Base-by-base conservation (phyloP, 176 grass and related monocot species). In the Elaeis guineensis region DNA sequence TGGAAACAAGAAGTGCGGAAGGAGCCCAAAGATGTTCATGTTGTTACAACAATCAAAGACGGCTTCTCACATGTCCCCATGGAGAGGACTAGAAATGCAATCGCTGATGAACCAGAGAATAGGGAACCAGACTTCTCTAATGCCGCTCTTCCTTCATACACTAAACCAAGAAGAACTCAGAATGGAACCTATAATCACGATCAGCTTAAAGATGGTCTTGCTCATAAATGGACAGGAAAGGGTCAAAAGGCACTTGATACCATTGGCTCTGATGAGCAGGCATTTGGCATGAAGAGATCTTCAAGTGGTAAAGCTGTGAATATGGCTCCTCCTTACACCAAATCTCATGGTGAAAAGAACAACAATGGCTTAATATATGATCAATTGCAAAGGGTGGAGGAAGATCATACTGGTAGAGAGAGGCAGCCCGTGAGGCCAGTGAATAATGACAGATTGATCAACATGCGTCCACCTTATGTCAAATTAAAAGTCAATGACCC, bases 391-490 rank as follows among this genome's bases (percentile, higher is more conserved):
- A 57, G 71, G 72, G 58, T 44, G 39, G 69, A 29, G 50, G 75
- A 76, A 52, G 67, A 65, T 66, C 57, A 58, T 59, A 24, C 9
- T 19, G 49, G 25, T 52, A 69, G 69, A 64, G 67, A 77, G 59
- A 85, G 62, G 55, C 72, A 69, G 21, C 72, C 74, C 50, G 32
- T 77, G 44, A 57, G 30, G 63, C 25, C 58, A 18, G 51, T 4
- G 49, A 73, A 19, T 16, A 17, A 63, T 70, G 81, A 72, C 73
- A 73, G 49, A 65, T 18, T 39, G 25, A 20, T 65, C 19, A 86
- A 89, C 49, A 79, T 80, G 85, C 77, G 26, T 12, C 94, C 88
- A 25, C 94, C 94, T 57, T 98, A 98, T 81, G 82, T 98, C 35
- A 89, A 86, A 67, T 48, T 76, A 63, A 79, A 57, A 48, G 67